These are phyloP conservation scores for Cyberlindnera xishuangbannaensis DNA, from an alignment of 805 yeast species.

Conservation along the genomic window DNA sequence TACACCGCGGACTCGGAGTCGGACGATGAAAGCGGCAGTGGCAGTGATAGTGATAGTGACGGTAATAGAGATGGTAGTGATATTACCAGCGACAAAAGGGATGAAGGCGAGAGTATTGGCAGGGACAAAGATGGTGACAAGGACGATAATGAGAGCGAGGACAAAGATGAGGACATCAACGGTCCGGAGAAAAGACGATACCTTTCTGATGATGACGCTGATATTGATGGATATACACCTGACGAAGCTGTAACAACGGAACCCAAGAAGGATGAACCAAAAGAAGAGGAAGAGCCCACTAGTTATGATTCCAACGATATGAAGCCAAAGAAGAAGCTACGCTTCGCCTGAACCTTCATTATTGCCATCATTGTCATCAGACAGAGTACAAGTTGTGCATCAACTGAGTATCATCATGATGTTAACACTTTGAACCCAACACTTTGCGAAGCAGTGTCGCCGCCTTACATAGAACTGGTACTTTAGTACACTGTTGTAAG, in stretches of 20 bases:
- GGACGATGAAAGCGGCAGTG: slow-evolving; percentile 9
- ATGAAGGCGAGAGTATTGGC: slow-evolving; percentile 11
- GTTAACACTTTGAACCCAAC: no score
- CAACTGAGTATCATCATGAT: no score
- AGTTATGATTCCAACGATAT: no score
- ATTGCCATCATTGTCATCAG: no score
- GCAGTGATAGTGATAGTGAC: slow-evolving; percentile 8
- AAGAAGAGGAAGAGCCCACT: no score
- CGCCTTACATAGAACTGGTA: no score
- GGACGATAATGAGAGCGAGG: neutral
- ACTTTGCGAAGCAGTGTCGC: no score
- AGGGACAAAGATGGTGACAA: slow-evolving; percentile 3
- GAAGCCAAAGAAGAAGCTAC: slow-evolving; percentile 11
- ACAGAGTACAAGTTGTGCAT: no score
- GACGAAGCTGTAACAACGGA: no score
- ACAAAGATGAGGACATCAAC: neutral
- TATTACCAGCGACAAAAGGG: slow-evolving; percentile 10
- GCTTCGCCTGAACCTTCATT: slow-evolving; percentile 5
- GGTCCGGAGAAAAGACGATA: neutral
- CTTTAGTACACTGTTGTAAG: no score
- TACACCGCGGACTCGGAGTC: slow-evolving; percentile 17
- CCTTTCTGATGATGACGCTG: neutral
- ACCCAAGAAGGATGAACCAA: no score
- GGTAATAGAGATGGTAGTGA: slow-evolving; percentile 3
- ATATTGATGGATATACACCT: neutral